These are phyloP conservation scores for Ustanciosporium gigantosporum DNA, from an alignment of 1,284 basidiomycete genomes.

Conservation along the genomic window DNA sequence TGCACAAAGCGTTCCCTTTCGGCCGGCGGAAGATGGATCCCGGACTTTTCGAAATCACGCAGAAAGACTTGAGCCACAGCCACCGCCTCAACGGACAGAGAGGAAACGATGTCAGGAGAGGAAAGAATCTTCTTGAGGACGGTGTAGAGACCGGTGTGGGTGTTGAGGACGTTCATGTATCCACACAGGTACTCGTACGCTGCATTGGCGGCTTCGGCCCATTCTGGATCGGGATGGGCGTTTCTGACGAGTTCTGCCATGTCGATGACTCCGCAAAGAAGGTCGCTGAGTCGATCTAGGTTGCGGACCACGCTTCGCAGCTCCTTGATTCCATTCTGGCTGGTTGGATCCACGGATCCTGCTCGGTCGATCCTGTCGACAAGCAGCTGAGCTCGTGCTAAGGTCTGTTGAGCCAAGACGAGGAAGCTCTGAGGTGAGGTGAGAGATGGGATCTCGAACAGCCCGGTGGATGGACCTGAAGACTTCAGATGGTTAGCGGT, in stretches of 20 bases:
- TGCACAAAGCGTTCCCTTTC: conserved; percentile 82
- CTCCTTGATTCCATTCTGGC: conserved; percentile 23
- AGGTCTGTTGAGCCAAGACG: conserved; percentile 46
- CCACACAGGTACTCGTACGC: conserved; percentile 91
- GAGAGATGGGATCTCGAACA: conserved; percentile 52
- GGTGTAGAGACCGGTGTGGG: conserved; percentile 82
- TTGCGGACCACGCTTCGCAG: conserved; percentile 49
- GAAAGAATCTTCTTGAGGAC: conserved; percentile 61
- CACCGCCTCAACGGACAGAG: conserved; percentile 58
- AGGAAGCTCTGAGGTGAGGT: conserved; percentile 44
- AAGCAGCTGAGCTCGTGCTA: conserved; percentile 55
- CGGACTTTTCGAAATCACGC: conserved; percentile 95
- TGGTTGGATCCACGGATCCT: conserved; percentile 9
- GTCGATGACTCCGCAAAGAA: conserved; percentile 94
- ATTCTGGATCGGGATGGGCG: conserved; percentile 81
- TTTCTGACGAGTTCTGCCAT: conserved; percentile 91
- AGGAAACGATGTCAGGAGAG: conserved; percentile 50
- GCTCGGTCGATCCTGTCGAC: conserved; percentile 54
- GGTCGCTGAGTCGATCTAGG: conserved; percentile 88
- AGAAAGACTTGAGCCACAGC: conserved; percentile 87
- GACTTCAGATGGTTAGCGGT: conserved; percentile 14
- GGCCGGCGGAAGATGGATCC: conserved; percentile 81
- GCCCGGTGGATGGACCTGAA: conserved; percentile 30
- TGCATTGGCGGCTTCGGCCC: conserved; percentile 81
- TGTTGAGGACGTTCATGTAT: conserved; percentile 97